A percentile compares a stretch with the other conserved stretches of the same genome.
Evolutionary conservation across 257 asterid species (phyloP).

Genomic region (Fraxinus pennsylvanica): DNA sequence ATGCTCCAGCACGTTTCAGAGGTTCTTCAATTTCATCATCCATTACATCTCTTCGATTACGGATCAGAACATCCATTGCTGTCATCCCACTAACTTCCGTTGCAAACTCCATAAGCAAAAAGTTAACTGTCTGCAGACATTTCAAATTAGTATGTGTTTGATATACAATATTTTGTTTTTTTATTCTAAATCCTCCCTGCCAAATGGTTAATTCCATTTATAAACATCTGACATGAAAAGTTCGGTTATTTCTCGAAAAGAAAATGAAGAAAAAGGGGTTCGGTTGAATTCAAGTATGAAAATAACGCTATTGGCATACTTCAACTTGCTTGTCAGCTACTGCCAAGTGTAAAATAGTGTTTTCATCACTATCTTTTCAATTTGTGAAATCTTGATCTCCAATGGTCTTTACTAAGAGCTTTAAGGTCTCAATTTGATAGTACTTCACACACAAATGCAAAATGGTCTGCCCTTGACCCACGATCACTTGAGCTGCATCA

Average conservation of each 20-base stretch:
- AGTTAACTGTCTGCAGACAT: conserved; percentile 22
- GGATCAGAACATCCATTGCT: conserved; percentile 37
- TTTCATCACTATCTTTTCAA: not conserved
- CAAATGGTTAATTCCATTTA: not conserved
- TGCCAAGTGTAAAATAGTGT: not conserved
- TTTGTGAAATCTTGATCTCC: not conserved
- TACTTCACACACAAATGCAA: not conserved
- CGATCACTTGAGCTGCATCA: not conserved
- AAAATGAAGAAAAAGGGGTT: too few relatives aligned
- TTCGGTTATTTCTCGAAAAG: too few relatives aligned
- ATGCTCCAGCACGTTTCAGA: conserved; percentile 32
- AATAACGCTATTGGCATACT: too few relatives aligned
- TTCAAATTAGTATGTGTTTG: not conserved
- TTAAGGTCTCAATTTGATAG: not conserved
- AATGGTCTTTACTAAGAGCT: not conserved
- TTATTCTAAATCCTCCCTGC: not conserved
- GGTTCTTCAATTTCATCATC: conserved; percentile 34
- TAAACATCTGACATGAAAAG: not conserved
- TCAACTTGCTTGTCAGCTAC: not conserved
- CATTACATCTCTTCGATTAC: conserved; percentile 25
- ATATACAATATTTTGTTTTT: too few relatives aligned
- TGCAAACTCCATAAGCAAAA: conserved; percentile 20
- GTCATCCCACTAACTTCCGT: conserved; percentile 36
- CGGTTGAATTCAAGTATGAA: too few relatives aligned
- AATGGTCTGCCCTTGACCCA: not conserved